phyloP scores from a whole-genome alignment of 371 early-diverging fungal genomes.

The Nematocida parisii region DNA sequence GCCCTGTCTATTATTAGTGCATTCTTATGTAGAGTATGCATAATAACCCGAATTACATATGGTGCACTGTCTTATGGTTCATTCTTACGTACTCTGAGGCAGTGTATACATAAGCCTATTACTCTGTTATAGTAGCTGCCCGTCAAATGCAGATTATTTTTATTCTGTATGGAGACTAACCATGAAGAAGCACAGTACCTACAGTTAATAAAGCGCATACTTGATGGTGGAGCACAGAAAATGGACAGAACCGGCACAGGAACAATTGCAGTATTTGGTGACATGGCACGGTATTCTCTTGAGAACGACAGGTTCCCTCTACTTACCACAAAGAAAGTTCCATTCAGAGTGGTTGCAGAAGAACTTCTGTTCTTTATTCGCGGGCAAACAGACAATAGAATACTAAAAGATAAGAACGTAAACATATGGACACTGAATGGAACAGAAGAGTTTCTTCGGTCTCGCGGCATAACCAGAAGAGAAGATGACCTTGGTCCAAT shows the following conservation, averaged over 20 bases:
- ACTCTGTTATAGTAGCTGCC: no score
- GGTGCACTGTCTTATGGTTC: no score
- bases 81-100: no score
- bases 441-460: slow-evolving; percentile 81
- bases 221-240: slow-evolving; percentile 76
- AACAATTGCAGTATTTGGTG: slow-evolving; percentile 85
- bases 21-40: no score
- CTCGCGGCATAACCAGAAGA: slow-evolving; percentile 75
- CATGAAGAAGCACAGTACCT: slow-evolving; percentile 85
- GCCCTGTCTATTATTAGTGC: no score
- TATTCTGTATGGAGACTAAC: slow-evolving; percentile 3
- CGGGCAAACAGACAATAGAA: slow-evolving; percentile 81
- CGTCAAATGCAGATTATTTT: not conserved
- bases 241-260: slow-evolving; percentile 92
- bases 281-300: slow-evolving; percentile 82
- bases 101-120: no score
- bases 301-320: slow-evolving; percentile 78
- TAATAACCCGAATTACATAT: no score
- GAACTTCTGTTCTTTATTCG: slow-evolving; percentile 93
- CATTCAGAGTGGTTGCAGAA: slow-evolving; percentile 82
- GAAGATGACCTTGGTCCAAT: slow-evolving; percentile 95
- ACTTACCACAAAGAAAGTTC: slow-evolving; percentile 90
- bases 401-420: slow-evolving; percentile 77
- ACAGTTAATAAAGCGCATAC: slow-evolving; percentile 76
- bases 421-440: slow-evolving; percentile 97